phyloP scores from a whole-genome alignment of 345 rosid genomes.

The Eucalyptus shirleyi region DNA sequence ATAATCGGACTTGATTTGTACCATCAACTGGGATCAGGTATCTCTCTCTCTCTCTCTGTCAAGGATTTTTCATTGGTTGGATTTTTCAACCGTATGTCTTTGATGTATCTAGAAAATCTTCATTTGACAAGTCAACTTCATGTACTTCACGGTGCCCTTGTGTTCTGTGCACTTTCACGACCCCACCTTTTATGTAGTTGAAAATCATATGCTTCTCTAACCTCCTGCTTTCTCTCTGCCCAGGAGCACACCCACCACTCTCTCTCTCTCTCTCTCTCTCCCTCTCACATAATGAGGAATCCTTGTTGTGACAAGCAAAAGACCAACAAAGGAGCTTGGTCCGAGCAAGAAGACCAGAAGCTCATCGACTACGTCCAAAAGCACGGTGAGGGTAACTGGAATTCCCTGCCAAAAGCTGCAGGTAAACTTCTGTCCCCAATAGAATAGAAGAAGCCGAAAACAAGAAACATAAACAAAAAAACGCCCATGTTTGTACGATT shows the following conservation, averaged over 20 bases:
- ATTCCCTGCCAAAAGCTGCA: conserved; percentile 12
- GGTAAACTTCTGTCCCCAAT: background rate
- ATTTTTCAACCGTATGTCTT: background rate
- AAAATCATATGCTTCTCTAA: background rate
- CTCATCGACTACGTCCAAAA: conserved; percentile 8
- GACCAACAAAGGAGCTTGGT: conserved; percentile 13
- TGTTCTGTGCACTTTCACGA: background rate
- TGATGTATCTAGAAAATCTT: background rate
- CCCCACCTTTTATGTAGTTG: background rate
- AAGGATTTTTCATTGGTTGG: background rate
- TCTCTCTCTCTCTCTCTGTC: background rate
- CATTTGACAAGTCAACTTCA: background rate
- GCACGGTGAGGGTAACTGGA: conserved; percentile 22
- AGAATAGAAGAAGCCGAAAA: background rate
- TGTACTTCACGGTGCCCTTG: background rate
- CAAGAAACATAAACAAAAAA: background rate
- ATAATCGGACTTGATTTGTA: background rate
- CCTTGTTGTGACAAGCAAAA: background rate
- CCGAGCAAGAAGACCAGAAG: conserved; percentile 15
- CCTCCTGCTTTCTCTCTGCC: background rate
- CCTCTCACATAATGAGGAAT: conserved; percentile 4
- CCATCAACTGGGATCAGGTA: background rate
- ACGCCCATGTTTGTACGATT: background rate
- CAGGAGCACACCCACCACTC: background rate
- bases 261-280: background rate